phyloP scores from a whole-genome alignment of 352 stramenopile genomes.

The Phytophthora pistaciae region DNA sequence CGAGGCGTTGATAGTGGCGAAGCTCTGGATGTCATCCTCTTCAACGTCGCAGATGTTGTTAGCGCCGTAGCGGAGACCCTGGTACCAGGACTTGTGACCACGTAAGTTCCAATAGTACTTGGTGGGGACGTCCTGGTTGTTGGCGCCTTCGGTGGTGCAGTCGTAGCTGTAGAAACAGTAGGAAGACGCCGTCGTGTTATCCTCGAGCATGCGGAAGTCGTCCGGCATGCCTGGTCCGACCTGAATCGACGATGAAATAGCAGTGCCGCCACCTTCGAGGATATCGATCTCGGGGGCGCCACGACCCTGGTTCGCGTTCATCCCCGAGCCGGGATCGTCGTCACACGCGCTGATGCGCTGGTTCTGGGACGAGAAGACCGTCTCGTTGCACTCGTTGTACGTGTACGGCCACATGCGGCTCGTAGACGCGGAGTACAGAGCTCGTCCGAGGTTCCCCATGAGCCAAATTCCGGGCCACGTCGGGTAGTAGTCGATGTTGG shows the following conservation, averaged over 20 bases:
- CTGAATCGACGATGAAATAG: slow-evolving; percentile 93
- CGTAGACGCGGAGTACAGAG: slow-evolving; percentile 91
- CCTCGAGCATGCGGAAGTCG: slow-evolving; percentile 50
- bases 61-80: slow-evolving; percentile 59
- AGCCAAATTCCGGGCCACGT: too few species aligned
- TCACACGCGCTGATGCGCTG: slow-evolving; percentile 91
- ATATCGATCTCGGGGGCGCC: slow-evolving; percentile 97
- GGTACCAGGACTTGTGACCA: slow-evolving; percentile 72
- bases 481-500: too few species aligned
- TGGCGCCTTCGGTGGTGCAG: slow-evolving; percentile 55
- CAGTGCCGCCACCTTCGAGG: slow-evolving; percentile 84
- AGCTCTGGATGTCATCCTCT: slow-evolving; percentile 38
- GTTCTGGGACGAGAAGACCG: slow-evolving; percentile 54
- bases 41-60: slow-evolving; percentile 61
- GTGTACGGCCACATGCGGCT: slow-evolving; percentile 96
- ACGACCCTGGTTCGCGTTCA: slow-evolving; percentile 90
- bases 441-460: too few species aligned
- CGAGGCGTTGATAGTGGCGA: slow-evolving; percentile 39
- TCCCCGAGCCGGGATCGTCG: slow-evolving; percentile 86
- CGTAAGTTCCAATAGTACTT: slow-evolving; percentile 44
- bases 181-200: slow-evolving; percentile 18
- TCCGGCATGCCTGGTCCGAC: slow-evolving; percentile 74
- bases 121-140: slow-evolving; percentile 49
- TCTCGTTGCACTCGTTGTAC: slow-evolving; percentile 92
- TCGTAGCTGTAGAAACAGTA: slow-evolving; percentile 52